Base-by-base conservation (phyloP, 306 rosid species). In the Sicyos edulis region DNA sequence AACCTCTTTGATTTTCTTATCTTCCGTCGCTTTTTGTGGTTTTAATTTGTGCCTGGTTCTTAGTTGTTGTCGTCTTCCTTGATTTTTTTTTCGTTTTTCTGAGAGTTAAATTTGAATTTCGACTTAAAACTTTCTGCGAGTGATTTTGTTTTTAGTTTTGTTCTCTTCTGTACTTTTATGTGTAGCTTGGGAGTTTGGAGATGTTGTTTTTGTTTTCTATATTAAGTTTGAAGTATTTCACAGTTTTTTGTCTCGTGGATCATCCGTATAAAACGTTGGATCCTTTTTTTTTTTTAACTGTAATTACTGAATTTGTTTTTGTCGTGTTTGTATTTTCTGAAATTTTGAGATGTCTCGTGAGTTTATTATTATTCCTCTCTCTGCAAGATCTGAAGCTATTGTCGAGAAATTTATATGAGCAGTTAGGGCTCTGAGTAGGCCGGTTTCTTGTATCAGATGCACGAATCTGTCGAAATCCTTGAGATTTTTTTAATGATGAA, bases 371-470 rank as follows among this genome's bases (percentile, higher is more conserved):
- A 49, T 50, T 22, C 34, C 72, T 50, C 22, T 49, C 73, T 24
- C 44, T 69, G 73, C 44, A 49, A 68, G 58, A 68, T 68, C 72
- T 68, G 72, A 49, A 47, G n/a, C 42, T 49, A 8, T 49, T 71
- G 74, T 71, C 60, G 74, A 53, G 60, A 70, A 59, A 70, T 70
- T 70, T 32, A 34, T 70, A 70, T 40, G 52, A 54, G 45, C 75
- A 34, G 54, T 71, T 40, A 19, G 64, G 64, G 54, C 32, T 29
- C 47, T 53, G 74, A 32, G 40, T 67, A 21, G 24, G 64, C 37
- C 64, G 52, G 54, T 71, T 29, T 71, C 20, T 51, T 13, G 17
- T 32, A 34, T 53, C 8, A 71, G 44, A 32, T 32, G 37, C 37
- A 32, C 37, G 37, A 32, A 32, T 32, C 37, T 32, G 37, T 32